Conservation (phyloP, 2,329 filamentous ascomycete species). For the Zymoseptoria crescenta region DNA sequence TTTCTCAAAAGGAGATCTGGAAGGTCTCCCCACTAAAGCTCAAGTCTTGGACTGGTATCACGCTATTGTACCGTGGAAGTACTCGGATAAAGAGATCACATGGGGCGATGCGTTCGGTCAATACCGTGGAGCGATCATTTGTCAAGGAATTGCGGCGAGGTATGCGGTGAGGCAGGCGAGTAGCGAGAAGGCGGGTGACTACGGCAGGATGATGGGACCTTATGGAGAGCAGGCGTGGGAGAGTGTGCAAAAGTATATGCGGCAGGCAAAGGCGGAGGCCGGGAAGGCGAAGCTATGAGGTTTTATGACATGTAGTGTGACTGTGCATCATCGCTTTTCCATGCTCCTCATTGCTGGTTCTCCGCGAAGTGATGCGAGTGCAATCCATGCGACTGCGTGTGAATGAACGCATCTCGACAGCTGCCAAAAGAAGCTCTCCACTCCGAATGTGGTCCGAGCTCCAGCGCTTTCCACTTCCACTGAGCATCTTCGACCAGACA, state of each 20-base stretch:
- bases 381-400: background rate
- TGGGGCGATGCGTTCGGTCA: slow-evolving; percentile 59
- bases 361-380: too few species aligned
- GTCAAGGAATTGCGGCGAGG: slow-evolving; percentile 88
- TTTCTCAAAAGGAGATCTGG: slow-evolving; percentile 56
- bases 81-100: slow-evolving; percentile 48
- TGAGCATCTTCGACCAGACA: background rate
- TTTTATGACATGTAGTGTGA: background rate
- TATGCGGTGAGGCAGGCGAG: slow-evolving; percentile 82
- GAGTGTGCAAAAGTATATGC: slow-evolving; percentile 48
- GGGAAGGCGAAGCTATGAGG: slow-evolving; percentile 12
- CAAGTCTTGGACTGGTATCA: slow-evolving; percentile 60
- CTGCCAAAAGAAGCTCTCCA: background rate
- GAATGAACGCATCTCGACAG: background rate
- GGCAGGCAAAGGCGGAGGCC: slow-evolving; percentile 25
- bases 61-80: slow-evolving; percentile 62
- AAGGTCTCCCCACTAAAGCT: slow-evolving; percentile 56
- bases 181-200: slow-evolving; percentile 68
- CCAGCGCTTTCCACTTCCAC: background rate
- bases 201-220: slow-evolving; percentile 60
- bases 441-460: background rate
- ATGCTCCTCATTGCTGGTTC: background rate
- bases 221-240: slow-evolving; percentile 75
- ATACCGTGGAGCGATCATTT: slow-evolving; percentile 54
- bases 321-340: background rate